phyloP scores from a whole-genome alignment of 2,329 filamentous ascomycete species.

The Pezicula radicicola region DNA sequence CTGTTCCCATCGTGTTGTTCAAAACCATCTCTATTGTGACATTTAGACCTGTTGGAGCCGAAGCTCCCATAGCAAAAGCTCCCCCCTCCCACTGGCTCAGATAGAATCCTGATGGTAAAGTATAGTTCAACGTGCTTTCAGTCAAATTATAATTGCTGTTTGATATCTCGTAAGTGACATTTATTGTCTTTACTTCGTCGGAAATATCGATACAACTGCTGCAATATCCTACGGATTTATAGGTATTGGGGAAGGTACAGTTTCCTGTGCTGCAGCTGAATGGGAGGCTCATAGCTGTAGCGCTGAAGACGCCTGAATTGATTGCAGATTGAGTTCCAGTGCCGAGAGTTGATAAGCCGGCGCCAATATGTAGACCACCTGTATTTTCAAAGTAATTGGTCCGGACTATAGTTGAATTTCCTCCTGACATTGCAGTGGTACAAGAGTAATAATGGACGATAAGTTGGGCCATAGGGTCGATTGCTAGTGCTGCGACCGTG shows the following conservation, averaged over 20 bases:
- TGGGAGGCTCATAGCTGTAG: conserved; percentile 1
- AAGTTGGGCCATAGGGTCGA: conserved; percentile 13
- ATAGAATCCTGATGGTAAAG: not conserved
- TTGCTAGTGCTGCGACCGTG: conserved; percentile 6
- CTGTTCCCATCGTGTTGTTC: not conserved
- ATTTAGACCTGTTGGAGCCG: not conserved
- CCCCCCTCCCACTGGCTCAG: not conserved
- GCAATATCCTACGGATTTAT: not conserved
- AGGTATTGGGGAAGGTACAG: conserved; percentile 9
- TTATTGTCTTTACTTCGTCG: not conserved
- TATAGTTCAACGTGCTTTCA: not conserved
- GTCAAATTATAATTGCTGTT: not conserved
- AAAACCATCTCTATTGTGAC: not conserved
- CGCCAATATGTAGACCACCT: not conserved
- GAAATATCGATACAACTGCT: not conserved
- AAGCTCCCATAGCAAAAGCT: not conserved
- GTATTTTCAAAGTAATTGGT: conserved; percentile 3
- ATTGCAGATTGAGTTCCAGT: conserved; percentile 7
- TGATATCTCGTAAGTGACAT: not conserved
- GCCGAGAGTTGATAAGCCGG: conserved; percentile 1
- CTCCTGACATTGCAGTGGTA: not conserved
- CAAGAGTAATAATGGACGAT: conserved; percentile 6
- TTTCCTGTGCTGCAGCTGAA: conserved; percentile 12
- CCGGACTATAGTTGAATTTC: conserved; percentile 2
- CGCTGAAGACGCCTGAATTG: conserved; percentile 7